Evolutionary conservation across 225 moss, liverwort and hornwort species (phyloP).

Genomic region (Pleurozium schreberi): DNA sequence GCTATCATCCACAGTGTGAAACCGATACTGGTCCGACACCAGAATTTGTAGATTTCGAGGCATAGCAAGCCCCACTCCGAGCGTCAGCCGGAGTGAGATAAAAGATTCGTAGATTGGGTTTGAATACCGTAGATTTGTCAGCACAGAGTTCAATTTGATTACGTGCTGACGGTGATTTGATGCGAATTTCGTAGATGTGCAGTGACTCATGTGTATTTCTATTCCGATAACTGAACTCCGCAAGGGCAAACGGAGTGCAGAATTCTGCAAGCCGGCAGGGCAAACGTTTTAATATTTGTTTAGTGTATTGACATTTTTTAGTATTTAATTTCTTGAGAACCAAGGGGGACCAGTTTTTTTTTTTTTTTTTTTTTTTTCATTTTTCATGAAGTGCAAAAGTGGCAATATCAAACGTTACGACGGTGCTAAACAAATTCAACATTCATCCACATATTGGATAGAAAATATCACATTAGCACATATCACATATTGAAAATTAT

Average conservation of each 20-base stretch:
- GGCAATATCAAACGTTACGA: too few species aligned
- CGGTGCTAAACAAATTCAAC: too few species aligned
- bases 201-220: not conserved
- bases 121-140: not conserved
- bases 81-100: too few species aligned
- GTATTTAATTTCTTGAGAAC: not conserved
- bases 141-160: accelerated
- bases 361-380: too few species aligned
- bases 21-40: not conserved
- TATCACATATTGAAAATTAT: too few species aligned
- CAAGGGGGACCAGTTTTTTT: too few species aligned
- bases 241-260: not conserved
- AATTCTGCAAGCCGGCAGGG: not conserved
- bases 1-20: not conserved
- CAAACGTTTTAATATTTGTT: not conserved
- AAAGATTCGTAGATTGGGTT: not conserved
- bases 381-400: too few species aligned
- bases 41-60: not conserved
- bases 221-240: not conserved
- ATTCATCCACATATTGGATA: too few species aligned
- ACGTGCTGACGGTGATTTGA: accelerated
- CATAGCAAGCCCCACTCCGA: too few species aligned
- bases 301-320: not conserved
- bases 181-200: not conserved
- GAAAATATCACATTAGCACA: too few species aligned